Base-by-base conservation (phyloP, 805 yeast species). In the Priceomyces fermenticarens region DNA sequence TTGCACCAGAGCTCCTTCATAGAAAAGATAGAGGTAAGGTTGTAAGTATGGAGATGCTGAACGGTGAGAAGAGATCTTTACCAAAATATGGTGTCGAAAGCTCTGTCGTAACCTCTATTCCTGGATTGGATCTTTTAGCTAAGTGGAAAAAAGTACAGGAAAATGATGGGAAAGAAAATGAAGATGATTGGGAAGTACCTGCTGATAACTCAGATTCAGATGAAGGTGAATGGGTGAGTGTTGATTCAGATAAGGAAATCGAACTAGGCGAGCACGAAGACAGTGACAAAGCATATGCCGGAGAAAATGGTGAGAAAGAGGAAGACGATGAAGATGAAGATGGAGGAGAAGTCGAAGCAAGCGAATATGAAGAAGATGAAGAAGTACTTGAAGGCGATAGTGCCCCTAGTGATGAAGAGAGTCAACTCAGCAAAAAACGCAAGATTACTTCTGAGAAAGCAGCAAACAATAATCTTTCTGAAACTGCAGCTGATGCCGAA, bases 1-100 rank as follows among this genome's bases (percentile, higher is more conserved):
- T 90, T 42, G 97, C 97, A 2, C 99, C 99, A 4, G 96, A 91
- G 48, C 87, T 93, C 97, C 76, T 93, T 53, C 75, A 78, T 40
- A 76, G 82, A 52, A 89, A 88, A 58, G 98, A 93, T 60, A 78
- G 99, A 60, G 99, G 99, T 59, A 91, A 93, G 67, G 69, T 73
- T 16, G 98, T 97, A 7, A 74, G 95, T 12, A 84, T 90, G 80
- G 93, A 80, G 43, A 48, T 91, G 44, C 85, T 83, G 51, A 72
- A 75, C 30, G 79, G 80, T 30, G 82, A 77, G 40, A 74, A 79
- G 48, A 67, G 70, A 28, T 62, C 61, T 9, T 42, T 55, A 39
- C 81, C 82, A 30, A 77, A 77, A 57, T 90, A 75, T 51, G 97
- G 97, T 75, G 80, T 80, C 39, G 95, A 89, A 51, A 63, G 71